phyloP scores from a whole-genome alignment of 1,284 basidiomycete genomes.

The Trametes polyzona region DNA sequence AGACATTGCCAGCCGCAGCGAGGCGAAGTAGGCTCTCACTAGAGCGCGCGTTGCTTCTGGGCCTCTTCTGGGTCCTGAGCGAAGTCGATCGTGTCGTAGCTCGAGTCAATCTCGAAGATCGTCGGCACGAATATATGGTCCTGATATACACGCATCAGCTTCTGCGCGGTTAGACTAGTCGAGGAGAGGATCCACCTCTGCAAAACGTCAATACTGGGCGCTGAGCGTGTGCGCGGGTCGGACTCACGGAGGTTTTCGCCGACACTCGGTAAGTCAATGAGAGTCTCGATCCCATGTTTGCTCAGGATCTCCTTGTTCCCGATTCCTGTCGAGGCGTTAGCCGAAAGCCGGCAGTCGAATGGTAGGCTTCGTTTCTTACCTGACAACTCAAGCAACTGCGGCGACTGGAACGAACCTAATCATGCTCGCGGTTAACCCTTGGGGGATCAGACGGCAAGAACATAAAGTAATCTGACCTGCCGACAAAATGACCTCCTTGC shows the following conservation, averaged over 20 bases:
- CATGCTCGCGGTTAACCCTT: no score
- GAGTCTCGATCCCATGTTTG: constrained; percentile 41
- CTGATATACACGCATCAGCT: no score
- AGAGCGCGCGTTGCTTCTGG: constrained; percentile 5
- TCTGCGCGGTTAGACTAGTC: no score
- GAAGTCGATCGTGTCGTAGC: constrained; percentile 12
- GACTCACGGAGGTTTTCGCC: constrained; percentile 58
- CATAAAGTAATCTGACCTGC: not conserved
- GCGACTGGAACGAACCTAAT: constrained; percentile 10
- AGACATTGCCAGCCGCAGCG: no score
- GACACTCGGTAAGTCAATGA: constrained; percentile 59
- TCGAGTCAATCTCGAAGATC: constrained; percentile 13
- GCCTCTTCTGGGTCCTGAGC: constrained; percentile 6
- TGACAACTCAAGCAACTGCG: constrained; percentile 32
- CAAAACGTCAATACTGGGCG: not conserved
- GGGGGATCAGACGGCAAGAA: not conserved
- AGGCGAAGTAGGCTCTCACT: no score
- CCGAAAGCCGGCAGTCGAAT: not conserved
- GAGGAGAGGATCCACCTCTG: no score
- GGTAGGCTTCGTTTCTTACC: constrained; percentile 7
- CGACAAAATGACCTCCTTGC: constrained; percentile 7
- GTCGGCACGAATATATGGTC: constrained; percentile 11
- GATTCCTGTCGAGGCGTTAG: constrained; percentile 19
- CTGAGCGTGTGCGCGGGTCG: not conserved
- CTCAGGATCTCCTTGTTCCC: constrained; percentile 41